Evolutionary conservation across 1,139 yeast genomes (phyloP).

Genomic region (Yueomyces sp.): DNA sequence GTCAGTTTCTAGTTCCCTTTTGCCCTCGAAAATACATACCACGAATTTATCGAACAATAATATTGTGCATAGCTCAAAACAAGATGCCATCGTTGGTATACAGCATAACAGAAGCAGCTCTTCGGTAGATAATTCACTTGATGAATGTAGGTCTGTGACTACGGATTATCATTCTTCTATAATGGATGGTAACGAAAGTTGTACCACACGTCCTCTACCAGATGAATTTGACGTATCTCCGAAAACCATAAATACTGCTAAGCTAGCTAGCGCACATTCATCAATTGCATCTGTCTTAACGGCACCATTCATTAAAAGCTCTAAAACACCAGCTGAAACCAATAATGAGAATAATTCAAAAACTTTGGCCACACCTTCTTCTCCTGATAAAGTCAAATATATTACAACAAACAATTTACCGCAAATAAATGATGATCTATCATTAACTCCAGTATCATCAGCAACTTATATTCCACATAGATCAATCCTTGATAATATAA

Average conservation of each 20-base stretch:
- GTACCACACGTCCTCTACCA: not conserved
- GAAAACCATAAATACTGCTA: not conserved
- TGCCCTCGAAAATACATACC: no score
- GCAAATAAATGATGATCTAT: constrained; percentile 6
- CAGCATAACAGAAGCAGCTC: no score
- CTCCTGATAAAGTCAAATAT: not conserved
- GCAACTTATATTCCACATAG: constrained; percentile 60
- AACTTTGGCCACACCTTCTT: not conserved
- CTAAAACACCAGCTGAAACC: not conserved
- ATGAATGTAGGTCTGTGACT: no score
- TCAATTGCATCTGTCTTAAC: not conserved
- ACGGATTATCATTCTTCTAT: no score
- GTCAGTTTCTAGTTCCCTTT: no score
- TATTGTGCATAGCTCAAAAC: no score
- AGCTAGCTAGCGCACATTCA: not conserved
- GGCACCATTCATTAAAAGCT: not conserved
- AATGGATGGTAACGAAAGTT: no score
- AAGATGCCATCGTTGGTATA: no score
- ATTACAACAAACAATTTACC: not conserved
- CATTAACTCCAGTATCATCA: constrained; percentile 43
- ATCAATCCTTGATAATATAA: constrained; percentile 8
- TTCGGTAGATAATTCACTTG: no score
- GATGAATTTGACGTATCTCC: not conserved
- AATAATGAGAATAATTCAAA: not conserved
- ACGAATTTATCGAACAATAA: no score